Base-by-base conservation (phyloP, 2,329 filamentous ascomycete species). In the Hypoxylon sp. region DNA sequence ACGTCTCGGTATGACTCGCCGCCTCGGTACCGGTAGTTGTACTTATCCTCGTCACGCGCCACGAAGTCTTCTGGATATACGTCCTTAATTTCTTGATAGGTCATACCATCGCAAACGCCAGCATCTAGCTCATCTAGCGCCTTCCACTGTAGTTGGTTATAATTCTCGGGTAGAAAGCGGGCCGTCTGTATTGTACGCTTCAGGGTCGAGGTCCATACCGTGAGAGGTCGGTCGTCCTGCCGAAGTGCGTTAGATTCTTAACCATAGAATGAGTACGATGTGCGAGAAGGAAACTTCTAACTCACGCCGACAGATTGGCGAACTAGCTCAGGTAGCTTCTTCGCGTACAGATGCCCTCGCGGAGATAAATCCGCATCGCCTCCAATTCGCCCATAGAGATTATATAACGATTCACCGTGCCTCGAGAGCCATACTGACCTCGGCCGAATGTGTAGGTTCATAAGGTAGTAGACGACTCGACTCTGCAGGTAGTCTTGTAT, bases 131-230 rank as follows among this genome's bases (percentile, higher is more conserved):
- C 96, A 77, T 99, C 96, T 2, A 99, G 88, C 0, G 96, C 96
- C 83, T 99, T 99, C 96, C 96, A 99, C 81, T 98, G 94, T 13
- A 99, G 87, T 80, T 98, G 97, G 79, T 98, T 95, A 81, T 95
- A 98, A 67, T 92, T 86, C 11, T 85, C 82, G 2, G 92, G 91
- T 1, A 99, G 88, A 81, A 93, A 93, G 55, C 92, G 91, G 13
- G 95, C 92, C 0, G 95, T 98, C 71, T 96, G 92, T 74, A 97
- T 98, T 13, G 96, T 99, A 66, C 96, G 92, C 79, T 86, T 91
- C 29, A 92, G 79, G 8, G 87, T 88, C 6, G 87, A 90, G 1
- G 87, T 90, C 87, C 87, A 90, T 35, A 89, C 87, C 0, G 87
- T 89, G 33, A 90, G 80, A 14, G 87, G 87, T 6, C 87, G 87